Percentiles rank a stretch among this genome's conserved stretches.
These are phyloP conservation scores for Teunomyces stri DNA, from an alignment of 805 yeast species.

Conservation along the genomic window DNA sequence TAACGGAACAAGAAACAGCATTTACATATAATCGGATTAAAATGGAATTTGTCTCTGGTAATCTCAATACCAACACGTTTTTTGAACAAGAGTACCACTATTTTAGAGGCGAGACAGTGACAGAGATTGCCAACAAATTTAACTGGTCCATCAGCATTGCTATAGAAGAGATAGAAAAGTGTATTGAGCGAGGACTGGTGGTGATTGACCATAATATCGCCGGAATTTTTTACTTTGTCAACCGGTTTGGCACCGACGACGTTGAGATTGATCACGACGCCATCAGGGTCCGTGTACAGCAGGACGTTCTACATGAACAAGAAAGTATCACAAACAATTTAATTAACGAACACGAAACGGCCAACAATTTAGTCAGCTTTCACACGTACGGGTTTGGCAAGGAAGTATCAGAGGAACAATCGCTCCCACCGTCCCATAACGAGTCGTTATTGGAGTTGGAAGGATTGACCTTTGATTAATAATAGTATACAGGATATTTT, in stretches of 20 bases:
- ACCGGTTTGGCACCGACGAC: slow-evolving; percentile 24
- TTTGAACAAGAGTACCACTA: slow-evolving; percentile 15
- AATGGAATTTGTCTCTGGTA: slow-evolving; percentile 17
- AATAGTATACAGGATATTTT: not conserved
- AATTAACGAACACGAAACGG: slow-evolving; percentile 4
- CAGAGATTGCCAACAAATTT: slow-evolving; percentile 47
- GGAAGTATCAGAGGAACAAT: not conserved
- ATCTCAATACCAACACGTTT: slow-evolving; percentile 16
- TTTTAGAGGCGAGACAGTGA: slow-evolving; percentile 34
- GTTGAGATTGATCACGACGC: slow-evolving; percentile 11
- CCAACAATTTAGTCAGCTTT: slow-evolving; percentile 10
- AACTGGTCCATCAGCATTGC: slow-evolving; percentile 69
- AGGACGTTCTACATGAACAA: slow-evolving; percentile 18
- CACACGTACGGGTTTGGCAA: slow-evolving; percentile 8
- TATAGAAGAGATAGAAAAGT: slow-evolving; percentile 58
- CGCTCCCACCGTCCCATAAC: not conserved
- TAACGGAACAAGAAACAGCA: slow-evolving; percentile 21
- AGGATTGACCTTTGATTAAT: slow-evolving; percentile 2
- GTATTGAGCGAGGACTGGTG: slow-evolving; percentile 54
- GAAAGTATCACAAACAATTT: slow-evolving; percentile 11
- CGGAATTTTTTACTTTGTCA: slow-evolving; percentile 63
- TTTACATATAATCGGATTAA: slow-evolving; percentile 24
- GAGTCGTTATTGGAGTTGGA: slow-evolving; percentile 1
- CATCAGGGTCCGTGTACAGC: slow-evolving; percentile 9
- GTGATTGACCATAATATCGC: slow-evolving; percentile 67